phyloP scores from a whole-genome alignment of 352 stramenopile genomes.

The Elongisporangium prolatum region DNA sequence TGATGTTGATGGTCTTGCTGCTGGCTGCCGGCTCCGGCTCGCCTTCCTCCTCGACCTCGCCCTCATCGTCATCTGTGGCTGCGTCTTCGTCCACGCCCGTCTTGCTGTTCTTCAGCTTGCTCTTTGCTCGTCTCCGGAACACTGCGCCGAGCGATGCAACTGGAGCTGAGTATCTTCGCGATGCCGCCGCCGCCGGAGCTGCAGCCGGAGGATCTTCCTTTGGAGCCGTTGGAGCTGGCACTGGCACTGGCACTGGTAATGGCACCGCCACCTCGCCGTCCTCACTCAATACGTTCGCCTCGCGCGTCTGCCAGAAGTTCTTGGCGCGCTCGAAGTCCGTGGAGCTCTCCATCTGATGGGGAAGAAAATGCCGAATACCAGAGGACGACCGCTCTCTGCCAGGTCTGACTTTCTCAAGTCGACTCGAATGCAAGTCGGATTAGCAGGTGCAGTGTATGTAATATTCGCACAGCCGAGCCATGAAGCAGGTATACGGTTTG shows the following conservation, averaged over 20 bases:
- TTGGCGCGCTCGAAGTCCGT: slow-evolving; percentile 50
- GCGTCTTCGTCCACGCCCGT: background rate
- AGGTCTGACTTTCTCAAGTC: background rate
- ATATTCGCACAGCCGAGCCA: background rate
- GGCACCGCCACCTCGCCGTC: slow-evolving; percentile 4
- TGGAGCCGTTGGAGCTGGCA: slow-evolving; percentile 2
- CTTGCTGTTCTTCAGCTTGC: background rate
- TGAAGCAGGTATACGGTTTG: background rate
- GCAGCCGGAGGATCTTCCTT: slow-evolving; percentile 3
- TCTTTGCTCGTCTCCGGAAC: background rate
- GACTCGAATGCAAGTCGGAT: background rate
- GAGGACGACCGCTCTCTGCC: background rate
- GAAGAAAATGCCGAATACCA: background rate
- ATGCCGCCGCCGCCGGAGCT: slow-evolving; percentile 1
- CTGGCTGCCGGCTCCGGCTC: background rate
- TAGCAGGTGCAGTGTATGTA: background rate
- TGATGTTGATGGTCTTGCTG: background rate
- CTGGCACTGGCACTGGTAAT: slow-evolving; percentile 1
- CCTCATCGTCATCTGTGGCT: background rate
- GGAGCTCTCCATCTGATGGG: background rate
- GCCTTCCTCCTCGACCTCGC: background rate
- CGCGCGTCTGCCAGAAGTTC: slow-evolving; percentile 64
- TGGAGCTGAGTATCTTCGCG: background rate
- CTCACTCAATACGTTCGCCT: slow-evolving; percentile 27
- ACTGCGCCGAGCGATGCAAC: background rate